Evolutionary conservation across 1,284 basidiomycete species (phyloP).

Genomic region (Puccinia coronata): DNA sequence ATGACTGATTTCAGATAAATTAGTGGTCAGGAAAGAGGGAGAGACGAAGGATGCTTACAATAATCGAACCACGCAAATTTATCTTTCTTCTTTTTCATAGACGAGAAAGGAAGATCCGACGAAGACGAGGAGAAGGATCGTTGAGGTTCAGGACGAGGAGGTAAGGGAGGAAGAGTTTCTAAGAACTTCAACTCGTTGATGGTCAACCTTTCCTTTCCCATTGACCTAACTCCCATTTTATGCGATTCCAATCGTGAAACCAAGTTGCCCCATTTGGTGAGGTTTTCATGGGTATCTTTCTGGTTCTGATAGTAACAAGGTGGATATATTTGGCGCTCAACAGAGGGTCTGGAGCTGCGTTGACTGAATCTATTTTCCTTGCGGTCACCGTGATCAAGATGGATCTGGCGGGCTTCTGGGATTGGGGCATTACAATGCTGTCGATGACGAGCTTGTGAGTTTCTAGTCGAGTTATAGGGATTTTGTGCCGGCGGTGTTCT

Average conservation of each 20-base stretch:
- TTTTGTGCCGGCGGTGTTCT: background rate
- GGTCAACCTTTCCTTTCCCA: slow-evolving; percentile 8
- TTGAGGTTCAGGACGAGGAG: background rate
- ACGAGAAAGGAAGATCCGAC: background rate
- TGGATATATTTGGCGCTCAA: background rate
- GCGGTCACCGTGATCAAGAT: background rate
- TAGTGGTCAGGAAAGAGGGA: too few species aligned
- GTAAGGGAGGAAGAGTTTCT: slow-evolving; percentile 13
- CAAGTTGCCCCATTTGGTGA: background rate
- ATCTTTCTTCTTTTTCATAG: slow-evolving; percentile 20
- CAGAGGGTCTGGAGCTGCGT: background rate
- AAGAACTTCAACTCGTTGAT: background rate
- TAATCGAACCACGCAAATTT: slow-evolving; percentile 19
- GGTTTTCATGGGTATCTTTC: background rate
- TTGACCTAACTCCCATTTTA: slow-evolving; percentile 2
- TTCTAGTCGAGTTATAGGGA: background rate
- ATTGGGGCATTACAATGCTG: background rate
- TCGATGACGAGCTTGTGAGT: background rate
- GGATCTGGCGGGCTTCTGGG: background rate
- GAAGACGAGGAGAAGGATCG: too few species aligned
- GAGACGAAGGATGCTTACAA: too few species aligned
- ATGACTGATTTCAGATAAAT: too few species aligned
- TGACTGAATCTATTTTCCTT: background rate
- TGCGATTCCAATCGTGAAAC: background rate
- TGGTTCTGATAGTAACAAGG: background rate